Conservation (phyloP, 192 early-diverging fungal genomes). For the Backusella circina region DNA sequence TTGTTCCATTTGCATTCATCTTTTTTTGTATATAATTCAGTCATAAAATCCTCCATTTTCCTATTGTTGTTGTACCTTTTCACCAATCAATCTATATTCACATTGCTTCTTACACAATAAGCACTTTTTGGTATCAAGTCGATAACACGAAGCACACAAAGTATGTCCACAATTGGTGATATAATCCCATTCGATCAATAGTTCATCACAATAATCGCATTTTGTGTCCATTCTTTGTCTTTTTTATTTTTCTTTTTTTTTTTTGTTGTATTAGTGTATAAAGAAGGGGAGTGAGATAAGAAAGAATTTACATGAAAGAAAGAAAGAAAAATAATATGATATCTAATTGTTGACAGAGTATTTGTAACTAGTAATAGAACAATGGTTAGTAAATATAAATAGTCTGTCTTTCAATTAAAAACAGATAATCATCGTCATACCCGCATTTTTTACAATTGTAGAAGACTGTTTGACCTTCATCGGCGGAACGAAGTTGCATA, state of each 20-base stretch:
- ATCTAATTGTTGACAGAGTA: constrained; percentile 22
- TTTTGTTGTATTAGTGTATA: neutral
- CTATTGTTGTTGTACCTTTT: constrained; percentile 9
- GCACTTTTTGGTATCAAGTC: neutral
- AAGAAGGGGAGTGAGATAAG: neutral
- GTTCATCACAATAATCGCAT: neutral
- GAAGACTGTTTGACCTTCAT: constrained; percentile 99
- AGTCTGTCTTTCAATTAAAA: too few species aligned
- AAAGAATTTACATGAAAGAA: neutral
- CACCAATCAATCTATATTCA: constrained; percentile 1
- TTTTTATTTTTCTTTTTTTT: neutral
- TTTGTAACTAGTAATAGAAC: constrained; percentile 6
- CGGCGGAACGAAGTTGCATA: constrained; percentile 94
- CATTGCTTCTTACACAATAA: constrained; percentile 15
- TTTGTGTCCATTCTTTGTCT: neutral
- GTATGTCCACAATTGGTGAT: constrained; percentile 21
- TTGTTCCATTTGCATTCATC: neutral
- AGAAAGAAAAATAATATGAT: neutral
- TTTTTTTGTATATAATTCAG: neutral
- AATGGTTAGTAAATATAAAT: neutral
- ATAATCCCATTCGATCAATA: neutral
- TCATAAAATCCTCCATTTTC: neutral
- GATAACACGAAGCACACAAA: constrained; percentile 5
- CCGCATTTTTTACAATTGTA: constrained; percentile 96
- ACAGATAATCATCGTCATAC: constrained; percentile 48